Evolutionary conservation across 139 green algal species (phyloP).

Genomic region (Chlamydomonas sp.): DNA sequence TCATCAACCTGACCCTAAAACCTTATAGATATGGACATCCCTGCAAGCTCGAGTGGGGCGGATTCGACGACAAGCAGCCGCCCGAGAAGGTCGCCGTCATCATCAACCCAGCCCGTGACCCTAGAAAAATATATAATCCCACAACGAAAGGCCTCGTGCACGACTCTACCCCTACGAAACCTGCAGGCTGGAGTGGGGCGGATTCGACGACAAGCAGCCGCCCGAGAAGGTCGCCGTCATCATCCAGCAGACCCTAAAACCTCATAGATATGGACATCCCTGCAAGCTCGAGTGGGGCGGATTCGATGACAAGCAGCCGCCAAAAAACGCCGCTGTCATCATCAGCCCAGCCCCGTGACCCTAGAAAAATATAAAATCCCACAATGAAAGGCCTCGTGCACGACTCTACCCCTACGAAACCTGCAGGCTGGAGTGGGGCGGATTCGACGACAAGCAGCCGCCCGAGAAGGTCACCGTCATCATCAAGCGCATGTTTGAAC

Average conservation of each 20-base stretch:
- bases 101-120: too few species aligned
- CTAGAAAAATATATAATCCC: too few species aligned
- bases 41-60: conserved; percentile 78
- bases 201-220: conserved; percentile 84
- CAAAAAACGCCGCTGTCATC: conserved; percentile 75
- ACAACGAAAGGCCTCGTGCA: too few species aligned
- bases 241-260: conserved; percentile 68
- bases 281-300: conserved; percentile 81
- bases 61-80: conserved; percentile 84
- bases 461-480: conserved; percentile 76
- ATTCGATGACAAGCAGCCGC: conserved; percentile 80
- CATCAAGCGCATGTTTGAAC: conserved; percentile 80
- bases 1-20: too few species aligned
- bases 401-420: too few species aligned
- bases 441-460: conserved; percentile 84
- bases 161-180: too few species aligned
- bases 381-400: too few species aligned
- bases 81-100: conserved; percentile 75
- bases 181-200: conserved; percentile 77
- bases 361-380: too few species aligned
- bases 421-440: conserved; percentile 77
- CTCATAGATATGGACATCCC: too few species aligned
- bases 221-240: conserved; percentile 75
- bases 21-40: too few species aligned
- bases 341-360: too few species aligned